phyloP scores from a whole-genome alignment of 2,329 filamentous ascomycete genomes.

The Sclerotinia glacialis region DNA sequence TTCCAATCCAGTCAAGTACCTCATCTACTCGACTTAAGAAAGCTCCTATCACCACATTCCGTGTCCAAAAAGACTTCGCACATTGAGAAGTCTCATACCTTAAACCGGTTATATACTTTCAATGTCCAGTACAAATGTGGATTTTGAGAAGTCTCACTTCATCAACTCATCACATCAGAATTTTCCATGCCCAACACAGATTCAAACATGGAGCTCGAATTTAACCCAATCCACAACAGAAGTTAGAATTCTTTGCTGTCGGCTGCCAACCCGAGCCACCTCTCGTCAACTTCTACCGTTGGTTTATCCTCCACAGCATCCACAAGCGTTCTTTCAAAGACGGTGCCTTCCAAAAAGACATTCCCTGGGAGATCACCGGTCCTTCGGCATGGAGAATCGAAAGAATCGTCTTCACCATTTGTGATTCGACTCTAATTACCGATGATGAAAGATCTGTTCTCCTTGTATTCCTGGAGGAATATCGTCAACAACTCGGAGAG shows the following conservation, averaged over 20 bases:
- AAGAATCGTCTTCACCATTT: neutral
- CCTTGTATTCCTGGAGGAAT: slow-evolving; percentile 3
- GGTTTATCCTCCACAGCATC: slow-evolving; percentile 20
- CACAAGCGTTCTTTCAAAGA: slow-evolving; percentile 18
- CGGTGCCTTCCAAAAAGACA: neutral
- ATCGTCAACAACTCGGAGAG: neutral
- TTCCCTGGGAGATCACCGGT: slow-evolving; percentile 1
- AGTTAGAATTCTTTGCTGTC: neutral
- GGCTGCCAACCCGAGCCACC: neutral
- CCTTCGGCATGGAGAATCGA: slow-evolving; percentile 13
- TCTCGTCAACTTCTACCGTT: slow-evolving; percentile 14
- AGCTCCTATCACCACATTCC: neutral
- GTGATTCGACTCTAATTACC: neutral
- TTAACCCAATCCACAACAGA: neutral
- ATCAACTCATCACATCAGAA: neutral
- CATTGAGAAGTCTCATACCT: neutral
- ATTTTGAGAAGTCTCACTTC: too few species aligned
- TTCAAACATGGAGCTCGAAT: neutral
- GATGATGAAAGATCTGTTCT: neutral
- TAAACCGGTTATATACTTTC: too few species aligned
- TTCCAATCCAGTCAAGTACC: neutral
- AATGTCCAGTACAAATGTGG: neutral
- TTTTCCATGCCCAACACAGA: neutral
- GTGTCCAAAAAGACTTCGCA: neutral
- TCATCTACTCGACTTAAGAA: too few species aligned